Evolutionary conservation across 2,329 filamentous ascomycete genomes (phyloP).

Genomic region (Pyrenophora tritici-repentis): DNA sequence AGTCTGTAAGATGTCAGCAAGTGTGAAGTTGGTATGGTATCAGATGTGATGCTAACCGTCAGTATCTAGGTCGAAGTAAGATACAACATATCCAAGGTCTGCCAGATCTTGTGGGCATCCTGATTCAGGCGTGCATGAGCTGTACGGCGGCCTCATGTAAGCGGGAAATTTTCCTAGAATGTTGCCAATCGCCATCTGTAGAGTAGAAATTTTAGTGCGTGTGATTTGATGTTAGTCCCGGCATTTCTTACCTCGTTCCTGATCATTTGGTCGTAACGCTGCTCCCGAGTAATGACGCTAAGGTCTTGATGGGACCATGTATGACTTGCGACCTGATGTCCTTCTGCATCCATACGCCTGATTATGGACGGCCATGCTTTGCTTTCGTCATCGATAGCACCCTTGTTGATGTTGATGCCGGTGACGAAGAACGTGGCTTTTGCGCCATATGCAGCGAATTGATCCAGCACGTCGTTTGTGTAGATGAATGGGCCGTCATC

Average conservation of each 20-base stretch:
- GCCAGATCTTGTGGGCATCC: conserved; percentile 45
- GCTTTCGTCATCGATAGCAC: conserved; percentile 57
- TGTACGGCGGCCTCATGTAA: conserved; percentile 58
- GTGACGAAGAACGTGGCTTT: conserved; percentile 72
- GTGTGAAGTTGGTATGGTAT: conserved; percentile 36
- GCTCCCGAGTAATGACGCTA: conserved; percentile 48
- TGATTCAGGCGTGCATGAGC: conserved; percentile 50
- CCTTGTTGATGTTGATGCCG: conserved; percentile 61
- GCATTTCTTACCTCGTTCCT: conserved; percentile 50
- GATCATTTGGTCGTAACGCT: conserved; percentile 56
- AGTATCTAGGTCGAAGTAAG: conserved; percentile 65
- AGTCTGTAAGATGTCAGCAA: conserved; percentile 24
- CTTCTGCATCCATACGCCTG: conserved; percentile 58
- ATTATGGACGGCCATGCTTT: conserved; percentile 56
- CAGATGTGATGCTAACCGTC: conserved; percentile 36
- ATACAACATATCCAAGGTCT: conserved; percentile 61
- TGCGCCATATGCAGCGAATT: conserved; percentile 60
- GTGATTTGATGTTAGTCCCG: background rate
- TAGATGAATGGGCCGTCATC: conserved; percentile 69
- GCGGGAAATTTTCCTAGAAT: conserved; percentile 61
- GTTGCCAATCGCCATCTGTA: conserved; percentile 56
- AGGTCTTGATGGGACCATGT: conserved; percentile 61
- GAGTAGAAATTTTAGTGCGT: background rate
- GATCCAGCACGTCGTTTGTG: conserved; percentile 64
- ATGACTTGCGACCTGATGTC: conserved; percentile 66